Evolutionary conservation across 148 eudicot species (phyloP), one percentile per base, ranked within the genome.

Genomic region (Chenopodium berlandieri): DNA sequence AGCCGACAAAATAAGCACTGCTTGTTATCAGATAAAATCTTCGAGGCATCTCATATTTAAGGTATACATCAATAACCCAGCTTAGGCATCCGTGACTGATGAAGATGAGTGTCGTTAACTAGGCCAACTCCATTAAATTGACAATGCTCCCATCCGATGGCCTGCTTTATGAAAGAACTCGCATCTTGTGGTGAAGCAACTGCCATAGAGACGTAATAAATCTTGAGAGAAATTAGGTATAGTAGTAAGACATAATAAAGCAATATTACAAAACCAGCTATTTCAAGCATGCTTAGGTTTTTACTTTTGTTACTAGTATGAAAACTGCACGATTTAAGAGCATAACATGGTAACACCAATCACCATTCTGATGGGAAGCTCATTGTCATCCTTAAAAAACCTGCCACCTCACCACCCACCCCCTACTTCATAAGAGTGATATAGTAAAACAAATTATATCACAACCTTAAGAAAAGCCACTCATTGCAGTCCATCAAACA

Each of bases 131-230:
- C 47, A 65, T 11, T 76, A 47, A 76, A 78, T 77, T 58, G 79
- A 75, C 78, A 79, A 71, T 65, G 58, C 75, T 75, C 73, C 69
- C 78, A 77, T 72, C 69, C 81, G 37, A 81, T 22, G 86, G 86
- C 84, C 86, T 77, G 75, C 77, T 75, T 54, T 77, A 75, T 69
- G 72, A 81, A 72, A 81, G 71, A 74, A 85, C 87, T 78, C 9
- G 79, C 77, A 78, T 78, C 79, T 71, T 78, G 71, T 30, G 34
- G 76, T 73, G 62, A 83, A 78, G 75, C 79, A 81, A 67, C 84
- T 77, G 76, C 77, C n/a, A 79, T 14, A 11, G 46, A 66, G 23
- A 62, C 34, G 22, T 3, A 56, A 16, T 19, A 13, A 73, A 58
- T 6, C 4, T 12, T 63, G 30, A 37, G 48, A 46, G 22, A 9